These are phyloP conservation scores for Vaccinium macrocarpon DNA, from an alignment of 148 eudicot species.

Conservation along the genomic window DNA sequence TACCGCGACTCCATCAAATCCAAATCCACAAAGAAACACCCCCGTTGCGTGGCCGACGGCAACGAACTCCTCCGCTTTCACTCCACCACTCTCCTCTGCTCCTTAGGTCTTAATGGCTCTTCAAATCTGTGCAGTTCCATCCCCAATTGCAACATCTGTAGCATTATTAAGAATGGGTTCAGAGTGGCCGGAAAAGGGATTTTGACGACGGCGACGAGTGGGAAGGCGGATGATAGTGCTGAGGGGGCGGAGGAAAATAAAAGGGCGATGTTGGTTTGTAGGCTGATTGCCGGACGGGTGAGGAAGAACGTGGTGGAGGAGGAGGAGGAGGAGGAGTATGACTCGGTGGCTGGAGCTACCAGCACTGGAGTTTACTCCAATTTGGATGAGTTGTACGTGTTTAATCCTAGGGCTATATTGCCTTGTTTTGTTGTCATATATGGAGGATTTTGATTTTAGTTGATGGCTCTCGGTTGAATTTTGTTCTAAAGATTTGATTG, in stretches of 20 bases:
- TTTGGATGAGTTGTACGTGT: conserved; percentile 89
- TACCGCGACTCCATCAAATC: conserved; percentile 75
- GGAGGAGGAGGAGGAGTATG: conserved; percentile 62
- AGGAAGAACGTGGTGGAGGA: conserved; percentile 40
- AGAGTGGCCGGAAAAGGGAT: conserved; percentile 48
- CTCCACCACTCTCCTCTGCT: conserved; percentile 69
- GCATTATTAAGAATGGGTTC: conserved; percentile 72
- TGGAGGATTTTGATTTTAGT: conserved; percentile 66
- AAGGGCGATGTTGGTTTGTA: conserved; percentile 89
- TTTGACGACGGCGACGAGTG: conserved; percentile 81
- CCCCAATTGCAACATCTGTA: conserved; percentile 66
- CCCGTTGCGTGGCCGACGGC: conserved; percentile 89
- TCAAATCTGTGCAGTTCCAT: conserved; percentile 75
- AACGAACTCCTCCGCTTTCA: conserved; percentile 92
- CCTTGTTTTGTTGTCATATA: conserved; percentile 97
- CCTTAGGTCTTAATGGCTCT: conserved; percentile 75
- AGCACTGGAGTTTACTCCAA: conserved; percentile 55
- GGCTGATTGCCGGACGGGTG: conserved; percentile 90
- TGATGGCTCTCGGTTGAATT: too few species aligned
- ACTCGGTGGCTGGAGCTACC: conserved; percentile 71
- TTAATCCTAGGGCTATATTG: conserved; percentile 86
- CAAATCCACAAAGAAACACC: conserved; percentile 66
- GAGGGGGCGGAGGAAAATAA: conserved; percentile 35
- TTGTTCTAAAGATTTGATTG: too few species aligned
- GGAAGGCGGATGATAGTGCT: conserved; percentile 75